Evolutionary conservation across 306 rosid species (phyloP).

Genomic region (Corylus avellana): DNA sequence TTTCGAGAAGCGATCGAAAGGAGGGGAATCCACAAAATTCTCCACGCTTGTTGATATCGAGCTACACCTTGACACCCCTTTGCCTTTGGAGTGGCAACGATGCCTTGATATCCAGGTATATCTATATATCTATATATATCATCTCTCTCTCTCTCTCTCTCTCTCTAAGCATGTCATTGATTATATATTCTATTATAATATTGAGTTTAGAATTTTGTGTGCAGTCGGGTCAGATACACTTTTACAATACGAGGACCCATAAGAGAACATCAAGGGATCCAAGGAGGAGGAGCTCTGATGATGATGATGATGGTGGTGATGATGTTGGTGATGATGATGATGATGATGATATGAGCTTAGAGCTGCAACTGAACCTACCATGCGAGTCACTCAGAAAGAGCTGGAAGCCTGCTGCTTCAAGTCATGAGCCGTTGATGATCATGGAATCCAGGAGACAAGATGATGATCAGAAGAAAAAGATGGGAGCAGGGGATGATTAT

Average conservation of each 20-base stretch:
- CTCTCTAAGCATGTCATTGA: too few relatives aligned
- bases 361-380: slow-evolving; percentile 83
- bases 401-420: slow-evolving; percentile 7
- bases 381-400: slow-evolving; percentile 50
- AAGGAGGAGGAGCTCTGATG: slow-evolving; percentile 36
- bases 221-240: slow-evolving; percentile 82
- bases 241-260: slow-evolving; percentile 63
- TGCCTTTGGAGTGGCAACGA: slow-evolving; percentile 75
- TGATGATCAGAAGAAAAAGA: slow-evolving; percentile 15
- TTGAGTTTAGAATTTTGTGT: neutral
- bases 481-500: slow-evolving; percentile 29
- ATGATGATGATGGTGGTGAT: slow-evolving; percentile 14
- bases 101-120: slow-evolving; percentile 77
- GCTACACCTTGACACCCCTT: slow-evolving; percentile 58
- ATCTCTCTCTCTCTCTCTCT: too few relatives aligned
- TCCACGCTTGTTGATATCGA: slow-evolving; percentile 41
- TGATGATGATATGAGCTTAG: slow-evolving; percentile 50
- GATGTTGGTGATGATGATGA: neutral
- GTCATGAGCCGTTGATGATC: slow-evolving; percentile 11
- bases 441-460: slow-evolving; percentile 27
- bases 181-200: too few relatives aligned
- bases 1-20: slow-evolving; percentile 42
- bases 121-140: too few relatives aligned
- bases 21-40: slow-evolving; percentile 30
- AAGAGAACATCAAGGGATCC: slow-evolving; percentile 53